Evolutionary conservation across 345 rosid genomes (phyloP).

Genomic region (Chamaenerion angustifolium): DNA sequence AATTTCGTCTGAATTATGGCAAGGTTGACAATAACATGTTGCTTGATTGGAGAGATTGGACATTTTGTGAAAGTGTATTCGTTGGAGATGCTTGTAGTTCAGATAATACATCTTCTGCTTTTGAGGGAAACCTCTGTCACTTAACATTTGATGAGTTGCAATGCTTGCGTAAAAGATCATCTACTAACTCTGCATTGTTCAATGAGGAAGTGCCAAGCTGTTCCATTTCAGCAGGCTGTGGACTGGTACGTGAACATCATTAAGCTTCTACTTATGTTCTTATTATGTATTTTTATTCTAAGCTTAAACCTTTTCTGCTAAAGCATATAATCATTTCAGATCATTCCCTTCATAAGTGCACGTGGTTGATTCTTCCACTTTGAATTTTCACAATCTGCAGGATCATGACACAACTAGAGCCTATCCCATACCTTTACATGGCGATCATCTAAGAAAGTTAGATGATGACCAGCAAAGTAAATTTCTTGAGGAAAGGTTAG

Average conservation of each 20-base stretch:
- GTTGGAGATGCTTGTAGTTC: slow-evolving; percentile 6
- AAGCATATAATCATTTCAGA: no score
- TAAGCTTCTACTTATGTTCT: not conserved
- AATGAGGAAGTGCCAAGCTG: slow-evolving; percentile 20
- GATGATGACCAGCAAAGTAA: slow-evolving; percentile 21
- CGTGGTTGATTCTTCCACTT: no score
- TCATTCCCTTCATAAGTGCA: no score
- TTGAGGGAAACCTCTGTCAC: slow-evolving; percentile 18
- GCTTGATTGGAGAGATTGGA: slow-evolving; percentile 76
- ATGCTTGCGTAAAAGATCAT: slow-evolving; percentile 14
- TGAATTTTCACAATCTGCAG: slow-evolving; percentile 15
- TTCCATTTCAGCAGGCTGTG: slow-evolving; percentile 16
- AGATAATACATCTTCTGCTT: slow-evolving; percentile 16
- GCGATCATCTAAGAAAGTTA: slow-evolving; percentile 14
- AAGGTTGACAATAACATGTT: slow-evolving; percentile 29
- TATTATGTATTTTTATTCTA: no score
- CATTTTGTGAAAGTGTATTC: slow-evolving; percentile 27
- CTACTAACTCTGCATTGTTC: slow-evolving; percentile 9
- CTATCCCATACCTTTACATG: slow-evolving; percentile 14
- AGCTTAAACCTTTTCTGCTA: no score
- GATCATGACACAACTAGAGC: slow-evolving; percentile 25
- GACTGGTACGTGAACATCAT: slow-evolving; percentile 20
- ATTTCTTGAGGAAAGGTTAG: slow-evolving; percentile 51
- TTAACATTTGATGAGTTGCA: slow-evolving; percentile 29
- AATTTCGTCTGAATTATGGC: slow-evolving; percentile 1